phyloP scores from a whole-genome alignment of 1,284 basidiomycete genomes.

The Ustilago hordei region DNA sequence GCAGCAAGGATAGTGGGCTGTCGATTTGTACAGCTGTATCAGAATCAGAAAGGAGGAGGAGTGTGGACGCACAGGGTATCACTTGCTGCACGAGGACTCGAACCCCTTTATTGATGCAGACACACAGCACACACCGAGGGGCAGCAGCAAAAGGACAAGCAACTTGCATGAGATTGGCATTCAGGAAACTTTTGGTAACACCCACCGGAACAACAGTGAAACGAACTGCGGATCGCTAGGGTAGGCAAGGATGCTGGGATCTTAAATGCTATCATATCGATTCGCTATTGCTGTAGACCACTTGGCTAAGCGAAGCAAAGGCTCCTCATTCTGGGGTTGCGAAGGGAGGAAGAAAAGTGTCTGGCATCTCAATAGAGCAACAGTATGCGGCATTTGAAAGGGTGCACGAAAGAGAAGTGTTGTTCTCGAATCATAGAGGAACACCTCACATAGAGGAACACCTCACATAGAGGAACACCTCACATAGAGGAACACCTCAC shows the following conservation, averaged over 20 bases:
- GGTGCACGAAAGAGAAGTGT: constrained; percentile 22
- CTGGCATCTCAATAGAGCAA: neutral
- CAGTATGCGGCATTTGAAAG: constrained; percentile 17
- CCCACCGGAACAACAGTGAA: constrained; percentile 9
- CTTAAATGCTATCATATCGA: constrained; percentile 1
- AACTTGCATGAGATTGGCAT: neutral
- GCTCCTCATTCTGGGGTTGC: neutral
- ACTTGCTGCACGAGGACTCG: constrained; percentile 7
- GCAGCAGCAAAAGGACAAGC: constrained; percentile 1
- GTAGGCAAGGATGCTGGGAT: neutral
- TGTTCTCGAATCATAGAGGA: constrained; percentile 25
- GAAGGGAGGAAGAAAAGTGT: constrained; percentile 1
- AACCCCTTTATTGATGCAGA: constrained; percentile 16
- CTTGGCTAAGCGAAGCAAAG: neutral
- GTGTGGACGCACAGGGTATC: neutral
- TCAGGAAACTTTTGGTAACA: neutral
- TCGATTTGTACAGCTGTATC: constrained; percentile 1
- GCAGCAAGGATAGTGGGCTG: neutral
- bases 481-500: no score
- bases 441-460: no score
- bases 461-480: no score
- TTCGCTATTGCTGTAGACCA: neutral
- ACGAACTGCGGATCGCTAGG: neutral
- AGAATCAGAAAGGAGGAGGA: neutral
- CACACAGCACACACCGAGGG: constrained; percentile 1